phyloP scores from a whole-genome alignment of 192 early-diverging fungal species.

The Rhizophagus clarus region DNA sequence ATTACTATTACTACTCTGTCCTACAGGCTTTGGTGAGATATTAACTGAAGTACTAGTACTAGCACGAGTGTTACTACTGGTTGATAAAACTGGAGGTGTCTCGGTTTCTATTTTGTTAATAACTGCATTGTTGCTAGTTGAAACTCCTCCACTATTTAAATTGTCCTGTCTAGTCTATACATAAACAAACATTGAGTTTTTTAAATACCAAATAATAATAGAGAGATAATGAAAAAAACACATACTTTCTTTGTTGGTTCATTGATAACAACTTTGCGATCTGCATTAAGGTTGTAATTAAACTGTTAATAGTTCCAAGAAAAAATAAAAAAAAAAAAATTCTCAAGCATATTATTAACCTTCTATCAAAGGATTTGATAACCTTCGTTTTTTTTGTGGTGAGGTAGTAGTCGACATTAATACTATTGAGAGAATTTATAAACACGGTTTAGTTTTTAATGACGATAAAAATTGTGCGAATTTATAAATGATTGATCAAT shows the following conservation, averaged over 20 bases:
- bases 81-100: background rate
- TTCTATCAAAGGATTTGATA: slow-evolving; percentile 1
- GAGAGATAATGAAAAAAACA: background rate
- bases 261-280: slow-evolving; percentile 2
- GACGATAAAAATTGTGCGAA: no score
- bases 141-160: background rate
- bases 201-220: background rate
- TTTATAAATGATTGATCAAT: no score
- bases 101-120: background rate
- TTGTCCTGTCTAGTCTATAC: background rate
- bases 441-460: no score
- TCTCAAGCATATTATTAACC: background rate
- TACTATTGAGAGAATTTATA: background rate
- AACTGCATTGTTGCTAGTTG: background rate
- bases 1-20: background rate
- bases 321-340: background rate
- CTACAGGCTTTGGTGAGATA: background rate
- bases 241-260: slow-evolving; percentile 10
- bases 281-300: background rate
- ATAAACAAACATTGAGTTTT: background rate
- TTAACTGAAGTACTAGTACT: background rate
- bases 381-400: slow-evolving; percentile 2
- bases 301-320: background rate
- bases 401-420: background rate
- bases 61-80: background rate